A percentile compares a stretch with the other conserved stretches of the same genome.
phyloP scores from a whole-genome alignment of 176 grass and related monocot genomes.

The Bolboschoenus planiculmis region DNA sequence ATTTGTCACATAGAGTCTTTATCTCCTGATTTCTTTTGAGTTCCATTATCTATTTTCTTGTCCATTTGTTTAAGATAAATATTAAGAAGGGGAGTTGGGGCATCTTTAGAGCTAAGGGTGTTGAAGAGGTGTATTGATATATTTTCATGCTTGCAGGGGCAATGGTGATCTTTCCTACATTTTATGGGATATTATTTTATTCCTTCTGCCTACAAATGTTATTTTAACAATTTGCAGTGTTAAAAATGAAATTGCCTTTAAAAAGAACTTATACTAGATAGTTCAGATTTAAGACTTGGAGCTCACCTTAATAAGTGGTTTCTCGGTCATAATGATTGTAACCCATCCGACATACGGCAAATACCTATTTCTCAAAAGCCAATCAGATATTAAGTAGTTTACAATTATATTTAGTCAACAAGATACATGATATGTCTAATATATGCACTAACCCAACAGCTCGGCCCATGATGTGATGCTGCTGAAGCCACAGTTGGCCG shows the following conservation, averaged over 20 bases:
- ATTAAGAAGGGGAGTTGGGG: not conserved
- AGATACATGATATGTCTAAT: not conserved
- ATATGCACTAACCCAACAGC: conserved; percentile 53
- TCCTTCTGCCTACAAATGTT: not conserved
- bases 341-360: conserved; percentile 76
- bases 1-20: not conserved
- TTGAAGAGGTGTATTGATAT: not conserved
- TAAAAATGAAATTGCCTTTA: not conserved
- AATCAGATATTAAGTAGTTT: not conserved
- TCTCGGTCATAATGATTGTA: conserved; percentile 81
- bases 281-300: not conserved
- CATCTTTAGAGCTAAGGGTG: not conserved
- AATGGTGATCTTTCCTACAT: not conserved
- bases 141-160: not conserved
- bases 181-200: not conserved
- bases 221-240: not conserved
- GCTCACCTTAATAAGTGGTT: conserved; percentile 69
- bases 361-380: conserved; percentile 35
- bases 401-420: not conserved
- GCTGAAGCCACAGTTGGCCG: conserved; percentile 87
- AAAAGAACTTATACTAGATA: not conserved
- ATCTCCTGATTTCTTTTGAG: not conserved
- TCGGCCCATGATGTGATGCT: conserved; percentile 72
- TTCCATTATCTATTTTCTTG: not conserved
- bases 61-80: not conserved